Conservation (phyloP, 768 basidiomycete species). For the Macrocybe gigantea region DNA sequence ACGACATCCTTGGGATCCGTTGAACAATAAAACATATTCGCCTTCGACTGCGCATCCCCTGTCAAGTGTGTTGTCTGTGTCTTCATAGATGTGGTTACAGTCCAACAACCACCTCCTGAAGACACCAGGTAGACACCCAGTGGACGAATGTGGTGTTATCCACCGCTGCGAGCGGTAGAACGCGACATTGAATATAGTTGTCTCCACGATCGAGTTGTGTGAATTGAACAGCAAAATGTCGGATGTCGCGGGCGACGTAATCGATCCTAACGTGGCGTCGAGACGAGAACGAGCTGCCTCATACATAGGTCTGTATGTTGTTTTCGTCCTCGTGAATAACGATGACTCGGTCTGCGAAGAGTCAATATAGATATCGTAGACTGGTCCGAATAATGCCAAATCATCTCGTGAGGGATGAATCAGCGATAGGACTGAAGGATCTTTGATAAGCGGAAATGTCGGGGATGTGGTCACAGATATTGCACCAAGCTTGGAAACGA, state of each 20-base stretch:
- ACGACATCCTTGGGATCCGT: conserved; percentile 66
- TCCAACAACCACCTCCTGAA: conserved; percentile 66
- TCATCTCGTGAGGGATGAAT: conserved; percentile 27
- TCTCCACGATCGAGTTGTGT: conserved; percentile 48
- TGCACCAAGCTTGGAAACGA: conserved; percentile 32
- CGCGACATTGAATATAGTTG: conserved; percentile 69
- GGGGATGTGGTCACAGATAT: conserved; percentile 29
- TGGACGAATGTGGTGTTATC: conserved; percentile 56
- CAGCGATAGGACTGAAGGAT: conserved; percentile 31
- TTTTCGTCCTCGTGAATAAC: conserved; percentile 64
- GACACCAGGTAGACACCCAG: conserved; percentile 72
- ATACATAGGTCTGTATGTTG: conserved; percentile 57
- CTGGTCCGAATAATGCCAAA: conserved; percentile 16
- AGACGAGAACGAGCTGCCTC: conserved; percentile 53
- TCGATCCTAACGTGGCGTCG: conserved; percentile 13
- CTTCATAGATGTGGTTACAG: conserved; percentile 49
- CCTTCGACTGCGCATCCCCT: conserved; percentile 38
- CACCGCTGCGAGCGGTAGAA: conserved; percentile 52
- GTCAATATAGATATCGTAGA: conserved; percentile 51
- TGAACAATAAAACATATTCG: conserved; percentile 68
- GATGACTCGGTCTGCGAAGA: conserved; percentile 45
- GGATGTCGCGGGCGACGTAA: conserved; percentile 21
- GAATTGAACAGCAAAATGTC: conserved; percentile 68
- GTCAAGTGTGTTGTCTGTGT: conserved; percentile 33
- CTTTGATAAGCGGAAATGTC: conserved; percentile 24